Percentiles rank a stretch among this genome's conserved stretches.
Conservation (phyloP, 1,284 basidiomycete species). For the Termitomyces sp. region DNA sequence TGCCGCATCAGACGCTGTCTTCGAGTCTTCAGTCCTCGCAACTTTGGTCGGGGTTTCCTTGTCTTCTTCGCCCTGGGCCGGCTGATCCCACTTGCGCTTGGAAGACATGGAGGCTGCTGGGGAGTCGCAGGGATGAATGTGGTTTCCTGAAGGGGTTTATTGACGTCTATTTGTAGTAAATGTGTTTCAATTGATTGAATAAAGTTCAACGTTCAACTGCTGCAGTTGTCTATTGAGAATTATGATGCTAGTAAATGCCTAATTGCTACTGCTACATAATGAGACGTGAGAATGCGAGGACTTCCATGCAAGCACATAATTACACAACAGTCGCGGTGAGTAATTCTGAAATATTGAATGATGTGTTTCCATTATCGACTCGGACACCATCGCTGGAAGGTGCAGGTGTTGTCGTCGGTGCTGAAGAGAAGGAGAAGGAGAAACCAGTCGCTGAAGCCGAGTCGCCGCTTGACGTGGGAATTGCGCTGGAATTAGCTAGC, state of each 20-base stretch:
- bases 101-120: conserved; percentile 40
- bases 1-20: conserved; percentile 62
- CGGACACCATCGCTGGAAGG: background rate
- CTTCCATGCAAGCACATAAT: background rate
- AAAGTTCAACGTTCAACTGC: too few relatives aligned
- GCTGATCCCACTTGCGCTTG: conserved; percentile 74
- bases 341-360: conserved; percentile 13
- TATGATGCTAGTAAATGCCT: conserved; percentile 5
- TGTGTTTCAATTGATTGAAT: too few relatives aligned
- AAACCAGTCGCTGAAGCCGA: background rate
- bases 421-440: conserved; percentile 6
- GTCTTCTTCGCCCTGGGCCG: conserved; percentile 37
- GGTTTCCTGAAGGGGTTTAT: background rate
- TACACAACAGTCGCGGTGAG: conserved; percentile 8
- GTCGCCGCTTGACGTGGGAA: background rate
- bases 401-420: conserved; percentile 5
- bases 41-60: conserved; percentile 37
- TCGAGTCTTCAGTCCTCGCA: conserved; percentile 45
- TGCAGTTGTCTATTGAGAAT: too few relatives aligned
- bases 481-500: background rate
- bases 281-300: background rate
- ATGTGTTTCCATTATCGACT: conserved; percentile 4
- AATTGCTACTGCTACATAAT: conserved; percentile 11
- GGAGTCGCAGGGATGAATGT: background rate
- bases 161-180: conserved; percentile 3